Conservation (phyloP, 768 basidiomycete genomes). For the Russula emetica region DNA sequence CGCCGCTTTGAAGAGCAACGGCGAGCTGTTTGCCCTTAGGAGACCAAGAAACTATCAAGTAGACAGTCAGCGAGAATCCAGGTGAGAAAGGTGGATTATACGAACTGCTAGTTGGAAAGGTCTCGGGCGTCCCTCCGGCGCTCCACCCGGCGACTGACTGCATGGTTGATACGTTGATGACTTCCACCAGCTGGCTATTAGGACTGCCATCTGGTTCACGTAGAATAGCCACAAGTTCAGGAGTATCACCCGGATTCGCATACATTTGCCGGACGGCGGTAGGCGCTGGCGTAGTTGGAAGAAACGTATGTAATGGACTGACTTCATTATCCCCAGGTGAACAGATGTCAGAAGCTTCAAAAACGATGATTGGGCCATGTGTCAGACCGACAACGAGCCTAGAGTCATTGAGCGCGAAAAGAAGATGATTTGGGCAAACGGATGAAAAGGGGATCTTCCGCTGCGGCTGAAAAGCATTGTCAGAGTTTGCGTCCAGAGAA, state of each 20-base stretch:
- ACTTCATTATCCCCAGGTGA: slow-evolving; percentile 42
- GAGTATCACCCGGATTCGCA: slow-evolving; percentile 61
- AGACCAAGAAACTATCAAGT: slow-evolving; percentile 67
- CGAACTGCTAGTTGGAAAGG: slow-evolving; percentile 58
- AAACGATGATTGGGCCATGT: slow-evolving; percentile 57
- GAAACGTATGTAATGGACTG: slow-evolving; percentile 47
- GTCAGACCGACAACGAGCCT: slow-evolving; percentile 56
- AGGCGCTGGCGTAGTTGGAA: slow-evolving; percentile 37
- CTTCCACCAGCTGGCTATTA: slow-evolving; percentile 46
- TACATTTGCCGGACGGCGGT: slow-evolving; percentile 50
- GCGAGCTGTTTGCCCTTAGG: slow-evolving; percentile 84
- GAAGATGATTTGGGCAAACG: slow-evolving; percentile 49
- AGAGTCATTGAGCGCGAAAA: slow-evolving; percentile 57
- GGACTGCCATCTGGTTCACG: slow-evolving; percentile 36
- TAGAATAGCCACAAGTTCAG: slow-evolving; percentile 58
- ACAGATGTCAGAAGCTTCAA: slow-evolving; percentile 52
- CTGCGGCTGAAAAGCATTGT: slow-evolving; percentile 47
- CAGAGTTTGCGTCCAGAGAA: slow-evolving; percentile 39
- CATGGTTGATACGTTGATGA: slow-evolving; percentile 55
- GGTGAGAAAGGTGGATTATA: slow-evolving; percentile 14
- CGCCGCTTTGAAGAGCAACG: slow-evolving; percentile 64
- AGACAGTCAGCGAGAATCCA: slow-evolving; percentile 21
- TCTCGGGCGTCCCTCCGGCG: slow-evolving; percentile 44
- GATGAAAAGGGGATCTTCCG: slow-evolving; percentile 44
- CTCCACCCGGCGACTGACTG: slow-evolving; percentile 49